Base-by-base conservation (phyloP, 371 early-diverging fungal species). In the Amoeboaphelidium protococcarum region DNA sequence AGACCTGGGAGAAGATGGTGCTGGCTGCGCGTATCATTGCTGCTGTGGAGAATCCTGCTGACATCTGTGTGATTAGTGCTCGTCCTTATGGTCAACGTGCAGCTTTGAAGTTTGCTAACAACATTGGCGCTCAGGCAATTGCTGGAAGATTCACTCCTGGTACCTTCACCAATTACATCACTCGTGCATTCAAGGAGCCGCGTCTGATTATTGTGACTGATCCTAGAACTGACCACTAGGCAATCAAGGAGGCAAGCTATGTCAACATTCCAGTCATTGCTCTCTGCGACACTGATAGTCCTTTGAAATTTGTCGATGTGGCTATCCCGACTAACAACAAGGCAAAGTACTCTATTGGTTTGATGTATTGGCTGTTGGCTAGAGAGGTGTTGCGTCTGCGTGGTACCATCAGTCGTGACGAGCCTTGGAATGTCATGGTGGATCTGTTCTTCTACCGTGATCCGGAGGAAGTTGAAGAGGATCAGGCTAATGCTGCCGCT, bases 121-220 rank as follows among this genome's bases (percentile, higher is more conserved):
- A 84, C 75, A 88, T 88, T 56, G 94, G 92, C 51, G 85, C 88
- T 46, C 85, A 85, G 61, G 89, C 95, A 59, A 80, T 92, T 52
- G 92, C 94, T 48, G 97, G 96, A 63, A 83, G 96, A 56, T 98
- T 98, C 82, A 94, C 98, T 60, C 98, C 99, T 54, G 99, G 99
- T 72, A 92, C 89, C 64, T 98, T 99, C 73, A 97, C 99, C 61
- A 99, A 99, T 71, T 85, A 92, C 72, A 86, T 83, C 68, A 96
- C 97, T 56, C 90, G 87, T 58, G 71, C 85, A 50, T 90, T 96
- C 79, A 80, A 82, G 63, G 99, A 99, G 68, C 98, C 99, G 54
- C 79, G 92, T 50, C 62, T 98, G 51, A 78, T 99, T 62, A 74
- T 99, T 57, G 87, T 88, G 52, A 83, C 95, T 51, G 99, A 99